A percentile compares a stretch with the other conserved stretches of the same genome.
phyloP scores from a whole-genome alignment of 2,329 filamentous ascomycete species.

The Ophiostoma quercus region DNA sequence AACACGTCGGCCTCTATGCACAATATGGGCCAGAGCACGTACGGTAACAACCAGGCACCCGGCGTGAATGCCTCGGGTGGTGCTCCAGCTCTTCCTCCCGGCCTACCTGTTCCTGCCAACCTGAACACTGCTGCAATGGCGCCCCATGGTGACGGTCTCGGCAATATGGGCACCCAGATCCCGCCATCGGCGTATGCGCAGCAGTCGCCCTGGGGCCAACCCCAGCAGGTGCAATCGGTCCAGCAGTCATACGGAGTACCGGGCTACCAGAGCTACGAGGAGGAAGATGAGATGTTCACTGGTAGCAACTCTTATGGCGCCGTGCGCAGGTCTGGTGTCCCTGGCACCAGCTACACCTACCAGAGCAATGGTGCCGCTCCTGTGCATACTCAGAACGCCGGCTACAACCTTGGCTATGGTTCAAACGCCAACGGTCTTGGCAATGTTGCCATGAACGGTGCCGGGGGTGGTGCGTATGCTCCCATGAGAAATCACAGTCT shows the following conservation, averaged over 20 bases:
- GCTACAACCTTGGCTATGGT: neutral
- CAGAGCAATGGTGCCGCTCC: neutral
- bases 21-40: neutral
- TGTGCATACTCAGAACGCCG: neutral
- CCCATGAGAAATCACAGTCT: neutral
- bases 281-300: neutral
- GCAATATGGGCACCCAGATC: neutral
- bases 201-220: neutral
- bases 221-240: neutral
- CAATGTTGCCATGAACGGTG: neutral
- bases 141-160: neutral
- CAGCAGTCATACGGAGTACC: neutral
- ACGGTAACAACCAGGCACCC: conserved; percentile 27
- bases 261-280: neutral
- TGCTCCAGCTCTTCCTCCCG: conserved; percentile 65
- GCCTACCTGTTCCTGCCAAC: conserved; percentile 69
- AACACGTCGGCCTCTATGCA: neutral
- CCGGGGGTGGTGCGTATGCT: neutral
- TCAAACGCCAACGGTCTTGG: neutral
- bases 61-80: neutral
- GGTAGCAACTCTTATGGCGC: neutral
- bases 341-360: neutral
- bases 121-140: conserved; percentile 38
- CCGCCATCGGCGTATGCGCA: neutral
- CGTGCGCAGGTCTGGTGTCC: neutral